Evolutionary conservation across 169 alveolate genomes (phyloP), one percentile per base, ranked within the genome.

Genomic region (Plasmodium inui): DNA sequence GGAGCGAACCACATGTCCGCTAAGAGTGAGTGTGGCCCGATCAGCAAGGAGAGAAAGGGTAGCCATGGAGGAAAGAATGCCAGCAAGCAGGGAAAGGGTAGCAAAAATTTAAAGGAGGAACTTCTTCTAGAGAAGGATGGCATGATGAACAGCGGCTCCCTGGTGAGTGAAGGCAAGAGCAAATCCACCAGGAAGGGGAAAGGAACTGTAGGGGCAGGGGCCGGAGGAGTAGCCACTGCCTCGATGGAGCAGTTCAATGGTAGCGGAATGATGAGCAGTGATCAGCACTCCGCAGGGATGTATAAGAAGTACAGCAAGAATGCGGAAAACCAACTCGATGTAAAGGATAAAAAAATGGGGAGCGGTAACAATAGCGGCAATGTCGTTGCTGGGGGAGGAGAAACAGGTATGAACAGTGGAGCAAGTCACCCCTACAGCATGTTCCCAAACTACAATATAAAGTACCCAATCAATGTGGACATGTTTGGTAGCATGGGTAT

Each of bases 381-480:
- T 39, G 44, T 8, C 37, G 41, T 37, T 17, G 8, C 6, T 22
- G 82, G 30, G 19, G 73, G 70, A 55, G 28, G 9, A 17, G 82
- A 14, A 32, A 30, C 39, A 26, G 19, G 28, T 12, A 44, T 39
- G 17, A 70, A 37, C 22, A 41, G 70, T 37, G 71, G 37, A 46
- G 50, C 50, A 6, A 71, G 34, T 84, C 79, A 86, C 44, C 55
- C 93, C 4, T 88, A 88, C 37, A 22, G 46, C 12, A 37, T 88
- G 46, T 88, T 79, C 34, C 83, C 94, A n/a, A 88, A 88, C 79
- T 88, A 79, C 71, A 88, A 88, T 32, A 17, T 88, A 78, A 88
- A 88, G 67, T 88, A 88, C 46, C 89, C 88, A 44, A 61, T 88
- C 83, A 76, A 76, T 79, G 74, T 76, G 7, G 89, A 88, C 10